These are phyloP conservation scores for Leccinellum rugosiceps DNA, from an alignment of 768 basidiomycete genomes.

Conservation along the genomic window DNA sequence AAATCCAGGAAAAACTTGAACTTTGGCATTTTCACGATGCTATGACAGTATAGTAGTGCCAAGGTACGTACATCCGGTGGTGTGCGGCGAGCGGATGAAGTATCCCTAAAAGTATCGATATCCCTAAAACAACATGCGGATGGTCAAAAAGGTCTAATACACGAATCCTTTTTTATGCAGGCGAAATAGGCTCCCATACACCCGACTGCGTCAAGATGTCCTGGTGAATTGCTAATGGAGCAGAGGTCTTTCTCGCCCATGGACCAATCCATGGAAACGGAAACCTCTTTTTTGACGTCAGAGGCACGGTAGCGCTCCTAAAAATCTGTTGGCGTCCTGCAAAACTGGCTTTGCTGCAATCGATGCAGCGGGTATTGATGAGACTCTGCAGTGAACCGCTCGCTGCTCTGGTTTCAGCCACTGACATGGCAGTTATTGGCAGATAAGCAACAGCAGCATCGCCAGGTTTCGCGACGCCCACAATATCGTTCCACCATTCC, in stretches of 20 bases:
- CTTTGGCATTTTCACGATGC: too few relatives aligned
- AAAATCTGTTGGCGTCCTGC: slow-evolving; percentile 13
- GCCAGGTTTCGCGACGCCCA: not conserved
- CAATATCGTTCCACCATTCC: slow-evolving; percentile 17
- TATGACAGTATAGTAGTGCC: too few relatives aligned
- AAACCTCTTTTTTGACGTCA: slow-evolving; percentile 3
- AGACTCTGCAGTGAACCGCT: slow-evolving; percentile 10
- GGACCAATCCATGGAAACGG: slow-evolving; percentile 1
- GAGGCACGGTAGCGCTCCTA: not conserved
- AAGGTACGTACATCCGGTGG: too few relatives aligned
- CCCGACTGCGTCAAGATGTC: slow-evolving; percentile 22
- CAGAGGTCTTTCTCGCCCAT: not conserved
- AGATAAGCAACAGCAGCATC: slow-evolving; percentile 15
- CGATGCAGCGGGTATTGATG: slow-evolving; percentile 22
- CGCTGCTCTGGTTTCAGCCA: not conserved
- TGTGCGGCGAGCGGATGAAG: too few relatives aligned
- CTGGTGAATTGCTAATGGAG: not conserved
- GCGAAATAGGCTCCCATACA: slow-evolving; percentile 18
- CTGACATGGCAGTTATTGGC: slow-evolving; percentile 5
- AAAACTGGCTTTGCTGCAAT: slow-evolving; percentile 17
- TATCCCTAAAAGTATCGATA: too few relatives aligned
- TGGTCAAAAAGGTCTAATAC: too few relatives aligned
- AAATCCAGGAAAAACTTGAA: too few relatives aligned
- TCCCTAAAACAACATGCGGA: too few relatives aligned
- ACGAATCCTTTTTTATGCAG: not conserved